These are phyloP conservation scores for Hypocreales sp. DNA, from an alignment of 2,329 filamentous ascomycete species.

Conservation along the genomic window DNA sequence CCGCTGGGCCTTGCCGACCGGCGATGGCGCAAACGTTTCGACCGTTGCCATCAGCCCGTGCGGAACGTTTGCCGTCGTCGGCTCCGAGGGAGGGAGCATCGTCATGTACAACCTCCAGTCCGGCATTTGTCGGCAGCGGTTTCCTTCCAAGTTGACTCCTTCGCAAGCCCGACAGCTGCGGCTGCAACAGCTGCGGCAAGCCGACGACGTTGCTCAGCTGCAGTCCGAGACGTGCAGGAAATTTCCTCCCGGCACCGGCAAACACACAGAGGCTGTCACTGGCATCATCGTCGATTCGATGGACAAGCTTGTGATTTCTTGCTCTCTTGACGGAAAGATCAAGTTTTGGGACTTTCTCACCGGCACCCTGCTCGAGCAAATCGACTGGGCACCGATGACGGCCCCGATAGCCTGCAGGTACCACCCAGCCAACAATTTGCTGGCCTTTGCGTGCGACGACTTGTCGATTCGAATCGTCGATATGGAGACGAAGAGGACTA, in stretches of 20 bases:
- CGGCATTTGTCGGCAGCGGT: slow-evolving; percentile 72
- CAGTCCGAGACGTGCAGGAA: slow-evolving; percentile 26
- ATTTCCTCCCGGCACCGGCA: slow-evolving; percentile 43
- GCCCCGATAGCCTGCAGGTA: slow-evolving; percentile 65
- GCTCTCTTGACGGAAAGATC: slow-evolving; percentile 76
- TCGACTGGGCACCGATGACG: slow-evolving; percentile 66
- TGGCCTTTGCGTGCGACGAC: slow-evolving; percentile 83
- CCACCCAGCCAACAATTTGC: slow-evolving; percentile 67
- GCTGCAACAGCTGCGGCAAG: slow-evolving; percentile 43
- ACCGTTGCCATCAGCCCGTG: slow-evolving; percentile 83
- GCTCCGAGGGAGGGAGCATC: slow-evolving; percentile 67
- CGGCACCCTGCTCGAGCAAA: slow-evolving; percentile 61
- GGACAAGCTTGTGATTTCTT: slow-evolving; percentile 75
- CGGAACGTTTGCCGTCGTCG: slow-evolving; percentile 84
- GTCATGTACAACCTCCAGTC: slow-evolving; percentile 98
- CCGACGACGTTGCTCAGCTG: slow-evolving; percentile 40
- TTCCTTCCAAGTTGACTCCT: slow-evolving; percentile 64
- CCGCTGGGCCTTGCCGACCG: slow-evolving; percentile 80
- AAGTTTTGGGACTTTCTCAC: slow-evolving; percentile 98
- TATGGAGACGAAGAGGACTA: slow-evolving; percentile 74
- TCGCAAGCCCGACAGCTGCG: slow-evolving; percentile 65
- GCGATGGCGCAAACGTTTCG: slow-evolving; percentile 67
- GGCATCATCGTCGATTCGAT: slow-evolving; percentile 80
- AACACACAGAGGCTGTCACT: slow-evolving; percentile 69
- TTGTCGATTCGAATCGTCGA: slow-evolving; percentile 79